A percentile compares a stretch with the other conserved stretches of the same genome.
phyloP scores from a whole-genome alignment of 768 basidiomycete genomes.

The Termitomyces sp. region DNA sequence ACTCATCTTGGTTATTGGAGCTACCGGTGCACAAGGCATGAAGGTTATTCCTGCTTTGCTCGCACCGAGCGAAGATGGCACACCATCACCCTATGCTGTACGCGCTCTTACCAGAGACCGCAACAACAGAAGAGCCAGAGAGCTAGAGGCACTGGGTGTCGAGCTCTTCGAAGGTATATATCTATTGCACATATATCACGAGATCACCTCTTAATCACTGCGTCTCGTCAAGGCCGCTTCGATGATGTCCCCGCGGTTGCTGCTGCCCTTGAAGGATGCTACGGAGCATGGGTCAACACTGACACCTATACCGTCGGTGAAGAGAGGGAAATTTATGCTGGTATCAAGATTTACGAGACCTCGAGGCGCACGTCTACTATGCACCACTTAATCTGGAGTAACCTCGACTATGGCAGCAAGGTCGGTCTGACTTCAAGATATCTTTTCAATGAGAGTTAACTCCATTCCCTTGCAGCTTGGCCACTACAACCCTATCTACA shows the following conservation, averaged over 20 bases:
- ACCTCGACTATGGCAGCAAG: constrained; percentile 40
- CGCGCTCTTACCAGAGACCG: constrained; percentile 41
- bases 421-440: constrained; percentile 17
- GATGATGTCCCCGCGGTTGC: constrained; percentile 29
- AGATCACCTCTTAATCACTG: background rate
- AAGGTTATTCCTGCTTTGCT: constrained; percentile 38
- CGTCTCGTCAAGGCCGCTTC: constrained; percentile 28
- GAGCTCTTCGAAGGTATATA: constrained; percentile 35
- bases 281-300: constrained; percentile 42
- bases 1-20: constrained; percentile 44
- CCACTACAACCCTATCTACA: constrained; percentile 30
- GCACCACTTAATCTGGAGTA: constrained; percentile 42
- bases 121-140: constrained; percentile 31
- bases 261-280: constrained; percentile 32
- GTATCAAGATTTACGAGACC: constrained; percentile 40
- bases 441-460: background rate
- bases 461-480: constrained; percentile 14
- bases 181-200: background rate
- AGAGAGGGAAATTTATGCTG: constrained; percentile 37
- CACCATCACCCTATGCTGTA: constrained; percentile 40
- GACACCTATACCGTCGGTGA: constrained; percentile 42
- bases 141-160: constrained; percentile 34
- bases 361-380: constrained; percentile 32
- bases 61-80: constrained; percentile 30
- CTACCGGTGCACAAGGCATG: constrained; percentile 45